Evolutionary conservation across 78 protist species (phyloP), one percentile per base, ranked within the genome.

Genomic region (slime mould (Dictyostelium discoideum)): DNA sequence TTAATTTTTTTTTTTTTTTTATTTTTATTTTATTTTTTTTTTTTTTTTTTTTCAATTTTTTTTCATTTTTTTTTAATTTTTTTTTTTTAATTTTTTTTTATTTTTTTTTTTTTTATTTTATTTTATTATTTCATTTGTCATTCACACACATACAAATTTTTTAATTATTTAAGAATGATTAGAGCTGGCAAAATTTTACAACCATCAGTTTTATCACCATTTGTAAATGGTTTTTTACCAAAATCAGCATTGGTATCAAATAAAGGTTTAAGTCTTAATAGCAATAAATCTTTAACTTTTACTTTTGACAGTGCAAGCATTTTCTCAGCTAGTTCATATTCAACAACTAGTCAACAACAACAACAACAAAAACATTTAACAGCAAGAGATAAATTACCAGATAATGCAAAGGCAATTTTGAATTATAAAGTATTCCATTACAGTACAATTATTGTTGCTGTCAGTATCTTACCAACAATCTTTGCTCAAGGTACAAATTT

Each of bases 401-500:
- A 85, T 67, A 69, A 72, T 60, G 10, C 76, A 57, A 50, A 77
- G 37, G 72, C 67, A 46, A 76, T 86, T 24, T 1, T 37, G 5
- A 39, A 20, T 3, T 24, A 44, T 24, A 89, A 89, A 54, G 20
- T 67, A 40, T 89, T 79, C 26, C 94, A 89, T 80, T 89, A 89
- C 83, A 81, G 94, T 32, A 60, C 94, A 11, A 74, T 89, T 18
- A 74, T 85, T 44, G 11, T 89, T 3, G 94, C 72, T 67, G 29
- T 54, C 3, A 39, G 44, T 22, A 29, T 89, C n/a, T 86, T 80
- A 63, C 42, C 73, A 7, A 80, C 94, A n/a, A 18, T 89, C 18
- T 44, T 89, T 13, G 22, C 73, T 2, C 87, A 73, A 63, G 46
- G 80, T 4, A 44, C 84, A 2, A 60, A 24, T 24, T 18, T 89